Percentiles rank a stretch among this genome's conserved stretches.
Evolutionary conservation across 139 green algal species (phyloP).

Genomic region (Penium margaritaceum): DNA sequence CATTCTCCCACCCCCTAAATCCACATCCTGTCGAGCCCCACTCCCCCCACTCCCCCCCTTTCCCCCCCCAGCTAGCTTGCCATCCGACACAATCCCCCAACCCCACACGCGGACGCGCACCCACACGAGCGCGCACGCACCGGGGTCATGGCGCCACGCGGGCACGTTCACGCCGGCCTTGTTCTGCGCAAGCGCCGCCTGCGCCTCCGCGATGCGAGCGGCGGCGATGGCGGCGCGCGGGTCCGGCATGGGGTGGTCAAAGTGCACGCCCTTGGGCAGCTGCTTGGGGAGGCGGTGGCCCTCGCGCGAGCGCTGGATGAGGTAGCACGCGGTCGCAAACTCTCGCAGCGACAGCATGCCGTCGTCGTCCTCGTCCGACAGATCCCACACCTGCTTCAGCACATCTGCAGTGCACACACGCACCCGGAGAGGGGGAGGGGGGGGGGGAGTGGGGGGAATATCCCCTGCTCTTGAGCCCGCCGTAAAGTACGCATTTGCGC

Average conservation of each 20-base stretch:
- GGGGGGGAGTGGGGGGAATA: too few species aligned
- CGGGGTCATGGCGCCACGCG: not conserved
- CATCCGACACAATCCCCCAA: too few species aligned
- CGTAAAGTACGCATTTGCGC: too few species aligned
- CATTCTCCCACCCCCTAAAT: not conserved
- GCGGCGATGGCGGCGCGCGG: slow-evolving; percentile 21
- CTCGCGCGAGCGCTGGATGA: slow-evolving; percentile 24
- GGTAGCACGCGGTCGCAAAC: slow-evolving; percentile 29
- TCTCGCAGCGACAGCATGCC: slow-evolving; percentile 20
- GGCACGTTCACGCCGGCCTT: slow-evolving; percentile 12
- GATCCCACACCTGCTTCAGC: slow-evolving; percentile 31
- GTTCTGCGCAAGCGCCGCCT: slow-evolving; percentile 22
- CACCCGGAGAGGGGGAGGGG: too few species aligned
- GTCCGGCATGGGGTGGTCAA: slow-evolving; percentile 15
- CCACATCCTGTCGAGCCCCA: not conserved
- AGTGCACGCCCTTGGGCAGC: slow-evolving; percentile 14
- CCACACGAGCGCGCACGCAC: too few species aligned
- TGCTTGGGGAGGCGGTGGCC: slow-evolving; percentile 7
- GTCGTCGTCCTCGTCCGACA: slow-evolving; percentile 27
- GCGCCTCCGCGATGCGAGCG: slow-evolving; percentile 10
- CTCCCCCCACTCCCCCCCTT: not conserved
- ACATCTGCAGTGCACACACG: too few species aligned
- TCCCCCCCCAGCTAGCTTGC: not conserved
- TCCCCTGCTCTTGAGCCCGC: too few species aligned
- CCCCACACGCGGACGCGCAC: too few species aligned